Base-by-base conservation (phyloP, 164 flowering plant genomes). In the Chloranthus sessilifolius region DNA sequence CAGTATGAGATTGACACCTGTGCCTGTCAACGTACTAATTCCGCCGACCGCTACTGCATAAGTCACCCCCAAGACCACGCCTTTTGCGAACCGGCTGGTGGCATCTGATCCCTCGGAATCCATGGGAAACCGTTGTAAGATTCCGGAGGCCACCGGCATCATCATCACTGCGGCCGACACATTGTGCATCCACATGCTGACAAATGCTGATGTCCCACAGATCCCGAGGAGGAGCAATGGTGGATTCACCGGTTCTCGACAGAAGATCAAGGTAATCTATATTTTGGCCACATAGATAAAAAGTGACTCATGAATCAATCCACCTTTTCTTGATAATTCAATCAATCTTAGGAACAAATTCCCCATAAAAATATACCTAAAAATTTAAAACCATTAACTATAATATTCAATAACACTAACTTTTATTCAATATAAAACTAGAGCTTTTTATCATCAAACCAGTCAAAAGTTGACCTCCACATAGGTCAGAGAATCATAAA, bases 151-250 rank as follows among this genome's bases (percentile, higher is more conserved):
- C 40, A 91, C 96, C 8, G 98, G 98, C 83, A 91, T 83, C 98
- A 91, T 91, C 75, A 91, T 70, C 62, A 85, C 63, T 1, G 95
- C 84, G 0, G 92, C 77, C 0, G 98, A 83, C 62, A 76, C 81
- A 75, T 91, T 91, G 80, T 87, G 96, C 95, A 91, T 80, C 98
- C 98, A 91, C 98, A 91, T 91, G 78, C 95, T 91, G 1, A 88
- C 83, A 52, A 91, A 91, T 3, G 80, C 76, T 0, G 95, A 75
- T 4, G 98, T 91, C 16, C 61, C 92, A 38, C 96, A 87, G 31
- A 90, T 76, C 12, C 96, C 98, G 0, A 90, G 78, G 2, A 90
- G 82, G n/a, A 90, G 71, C 14, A 87, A 54, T 3, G 75, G 74
- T 43, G 98, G 95, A 8, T 72, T 87, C 65, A 85, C 19, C 4